Evolutionary conservation across 768 basidiomycete species (phyloP), one percentile per base, ranked within the genome.

Genomic region (Russula sp.): DNA sequence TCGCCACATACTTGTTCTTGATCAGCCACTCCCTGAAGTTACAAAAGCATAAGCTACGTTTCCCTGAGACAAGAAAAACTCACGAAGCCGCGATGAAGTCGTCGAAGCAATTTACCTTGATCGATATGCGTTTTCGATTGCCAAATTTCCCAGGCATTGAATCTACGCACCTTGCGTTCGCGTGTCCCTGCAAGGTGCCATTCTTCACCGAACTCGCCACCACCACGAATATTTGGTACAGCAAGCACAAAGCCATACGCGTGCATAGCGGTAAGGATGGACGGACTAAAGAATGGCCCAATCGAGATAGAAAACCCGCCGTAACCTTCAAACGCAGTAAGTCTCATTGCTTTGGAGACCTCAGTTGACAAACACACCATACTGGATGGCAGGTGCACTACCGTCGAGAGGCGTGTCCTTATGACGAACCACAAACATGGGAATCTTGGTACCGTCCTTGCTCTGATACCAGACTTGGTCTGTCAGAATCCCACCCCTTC

Each of bases 11-110:
- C 65, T 87, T 86, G 69, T 89, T 81, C 62, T 86, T 77, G n/a
- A 90, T 83, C 34, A 93, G 81, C 72, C 83, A 85, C 71, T 90
- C 79, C 24, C 88, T 91, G 63, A 5, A 46, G 32, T 59, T 50
- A 50, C 9, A 5, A 8, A 36, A 9, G 3, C 36, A 32, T 49
- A 13, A 24, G 30, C 7, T 32, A 48, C n/a, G 42, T 26, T 36
- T 60, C 20, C n/a, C 3, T 46, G 3, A 44, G 8, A 10, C 48
- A 24, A 53, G 57, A 49, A 26, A 36, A 38, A 75, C 84, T 70
- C 76, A 90, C 89, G 86, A 84, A 34, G 89, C 90, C 8, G 88
- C 83, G 67, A 90, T 88, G 75, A 93, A 93, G 72, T 94, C 92
- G 69, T 92, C 79, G 69, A 90, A 93, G 60, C 84, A 85, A 62